Evolutionary conservation across 1,284 basidiomycete genomes (phyloP).

Genomic region (Microbotryomycetes sp.): DNA sequence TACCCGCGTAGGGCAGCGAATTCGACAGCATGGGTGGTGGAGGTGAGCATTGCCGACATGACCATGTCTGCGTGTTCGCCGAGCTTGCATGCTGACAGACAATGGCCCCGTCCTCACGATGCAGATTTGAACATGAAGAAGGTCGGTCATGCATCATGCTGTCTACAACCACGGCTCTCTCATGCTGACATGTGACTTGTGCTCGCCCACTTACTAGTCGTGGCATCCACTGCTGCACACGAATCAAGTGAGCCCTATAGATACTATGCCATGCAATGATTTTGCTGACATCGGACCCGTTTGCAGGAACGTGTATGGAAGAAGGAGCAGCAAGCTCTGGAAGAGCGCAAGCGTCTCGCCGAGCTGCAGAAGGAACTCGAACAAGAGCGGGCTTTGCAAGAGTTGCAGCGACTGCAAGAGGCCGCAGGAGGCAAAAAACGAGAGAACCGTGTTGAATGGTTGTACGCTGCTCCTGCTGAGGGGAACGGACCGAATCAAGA

Average conservation of each 20-base stretch:
- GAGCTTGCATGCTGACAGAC: conserved; percentile 4
- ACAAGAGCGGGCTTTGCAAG: conserved; percentile 92
- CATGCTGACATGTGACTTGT: not conserved
- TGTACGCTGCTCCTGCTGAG: conserved; percentile 91
- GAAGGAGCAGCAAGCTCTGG: conserved; percentile 91
- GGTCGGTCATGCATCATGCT: conserved; percentile 31
- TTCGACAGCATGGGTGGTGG: conserved; percentile 82
- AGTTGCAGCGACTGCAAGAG: conserved; percentile 79
- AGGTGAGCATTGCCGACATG: conserved; percentile 41
- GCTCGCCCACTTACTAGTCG: conserved; percentile 39
- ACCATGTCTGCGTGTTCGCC: not conserved
- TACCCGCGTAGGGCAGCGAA: conserved; percentile 1
- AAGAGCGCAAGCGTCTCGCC: conserved; percentile 95
- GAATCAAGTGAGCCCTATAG: conserved; percentile 51
- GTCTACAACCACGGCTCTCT: not conserved
- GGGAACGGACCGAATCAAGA: conserved; percentile 74
- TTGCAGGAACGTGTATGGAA: conserved; percentile 92
- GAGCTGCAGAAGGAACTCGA: conserved; percentile 95
- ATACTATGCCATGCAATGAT: not conserved
- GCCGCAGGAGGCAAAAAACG: conserved; percentile 90
- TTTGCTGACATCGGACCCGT: not conserved
- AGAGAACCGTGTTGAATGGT: conserved; percentile 94
- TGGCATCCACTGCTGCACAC: conserved; percentile 97
- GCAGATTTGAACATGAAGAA: conserved; percentile 90
- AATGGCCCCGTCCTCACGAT: not conserved